A percentile compares a stretch with the other conserved stretches of the same genome.
phyloP scores from a whole-genome alignment of 1,284 basidiomycete genomes.

The Afroboletus lepidellus region DNA sequence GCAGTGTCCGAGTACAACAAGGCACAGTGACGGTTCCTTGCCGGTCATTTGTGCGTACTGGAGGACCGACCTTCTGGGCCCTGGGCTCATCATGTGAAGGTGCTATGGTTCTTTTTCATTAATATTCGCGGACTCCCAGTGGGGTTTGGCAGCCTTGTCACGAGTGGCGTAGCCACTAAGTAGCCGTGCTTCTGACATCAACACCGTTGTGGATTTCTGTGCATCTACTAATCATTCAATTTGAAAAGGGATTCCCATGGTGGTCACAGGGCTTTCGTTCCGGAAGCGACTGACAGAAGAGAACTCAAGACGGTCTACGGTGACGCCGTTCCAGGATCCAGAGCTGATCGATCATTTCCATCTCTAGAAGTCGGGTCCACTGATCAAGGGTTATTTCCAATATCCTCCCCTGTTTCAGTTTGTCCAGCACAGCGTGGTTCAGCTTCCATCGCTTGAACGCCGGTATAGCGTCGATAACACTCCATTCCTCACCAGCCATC shows the following conservation, averaged over 20 bases:
- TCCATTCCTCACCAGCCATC: conserved; percentile 37
- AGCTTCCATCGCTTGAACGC: conserved; percentile 53
- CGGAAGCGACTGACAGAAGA: not conserved
- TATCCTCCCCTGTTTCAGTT: conserved; percentile 24
- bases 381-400: conserved; percentile 25
- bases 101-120: not conserved
- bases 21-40: too few species aligned
- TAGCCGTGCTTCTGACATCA: too few species aligned
- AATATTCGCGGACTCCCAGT: not conserved
- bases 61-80: too few species aligned
- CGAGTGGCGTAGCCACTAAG: too few species aligned
- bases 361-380: conserved; percentile 35
- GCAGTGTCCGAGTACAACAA: too few species aligned
- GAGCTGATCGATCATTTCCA: conserved; percentile 46
- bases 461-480: conserved; percentile 41
- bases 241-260: too few species aligned
- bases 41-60: too few species aligned
- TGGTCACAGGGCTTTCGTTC: not conserved
- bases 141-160: not conserved
- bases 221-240: too few species aligned
- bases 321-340: conserved; percentile 47
- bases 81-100: not conserved
- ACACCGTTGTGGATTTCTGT: too few species aligned
- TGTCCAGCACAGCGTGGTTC: conserved; percentile 20
- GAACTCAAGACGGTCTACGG: not conserved